A percentile compares a stretch with the other conserved stretches of the same genome.
These are phyloP conservation scores for Penicillium sp. DNA, from an alignment of 2,329 filamentous ascomycete genomes.

Conservation along the genomic window DNA sequence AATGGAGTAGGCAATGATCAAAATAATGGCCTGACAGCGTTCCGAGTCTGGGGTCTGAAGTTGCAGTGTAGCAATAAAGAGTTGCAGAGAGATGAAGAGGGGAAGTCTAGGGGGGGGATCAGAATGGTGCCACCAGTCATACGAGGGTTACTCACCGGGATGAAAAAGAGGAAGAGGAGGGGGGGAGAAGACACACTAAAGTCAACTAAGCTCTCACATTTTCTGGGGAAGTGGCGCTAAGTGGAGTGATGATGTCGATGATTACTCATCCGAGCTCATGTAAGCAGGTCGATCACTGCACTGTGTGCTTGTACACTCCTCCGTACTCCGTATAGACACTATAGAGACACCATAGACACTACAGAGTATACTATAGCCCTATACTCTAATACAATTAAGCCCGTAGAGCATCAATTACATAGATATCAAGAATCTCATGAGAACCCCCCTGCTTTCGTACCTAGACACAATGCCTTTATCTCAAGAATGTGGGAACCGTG, in stretches of 20 bases:
- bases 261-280: neutral
- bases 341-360: too few relatives aligned
- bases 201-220: conserved; percentile 15
- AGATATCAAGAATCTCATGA: too few relatives aligned
- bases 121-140: conserved; percentile 4
- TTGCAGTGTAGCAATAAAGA: neutral
- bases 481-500: too few relatives aligned
- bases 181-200: neutral
- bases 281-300: too few relatives aligned
- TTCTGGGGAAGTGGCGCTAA: conserved; percentile 21
- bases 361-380: too few relatives aligned
- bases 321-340: too few relatives aligned
- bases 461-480: too few relatives aligned
- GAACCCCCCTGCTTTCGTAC: too few relatives aligned
- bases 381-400: too few relatives aligned
- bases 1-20: neutral
- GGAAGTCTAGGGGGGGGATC: neutral
- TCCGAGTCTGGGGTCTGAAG: neutral
- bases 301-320: too few relatives aligned
- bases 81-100: neutral
- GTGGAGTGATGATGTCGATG: conserved; percentile 20
- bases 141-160: neutral
- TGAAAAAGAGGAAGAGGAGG: conserved; percentile 1
- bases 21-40: neutral
- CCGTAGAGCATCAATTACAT: too few relatives aligned